These are phyloP conservation scores for Lignosus rhinocerotis DNA, from an alignment of 1,284 basidiomycete species.

Conservation along the genomic window DNA sequence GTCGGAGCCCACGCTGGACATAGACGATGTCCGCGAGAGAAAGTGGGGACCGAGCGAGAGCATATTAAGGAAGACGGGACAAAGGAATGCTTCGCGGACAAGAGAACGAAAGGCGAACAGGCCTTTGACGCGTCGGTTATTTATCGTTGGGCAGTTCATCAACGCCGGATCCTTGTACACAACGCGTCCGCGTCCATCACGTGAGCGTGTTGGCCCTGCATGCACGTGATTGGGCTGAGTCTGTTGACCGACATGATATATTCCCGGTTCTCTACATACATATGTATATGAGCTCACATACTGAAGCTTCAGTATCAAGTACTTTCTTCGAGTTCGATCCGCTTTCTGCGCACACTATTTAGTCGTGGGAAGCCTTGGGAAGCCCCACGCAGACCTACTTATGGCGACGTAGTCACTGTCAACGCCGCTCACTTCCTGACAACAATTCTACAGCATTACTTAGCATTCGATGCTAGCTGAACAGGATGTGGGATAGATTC, in stretches of 20 bases:
- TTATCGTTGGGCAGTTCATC: slow-evolving; percentile 14
- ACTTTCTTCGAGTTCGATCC: too few species aligned
- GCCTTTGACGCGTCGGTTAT: slow-evolving; percentile 13
- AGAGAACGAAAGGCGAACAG: not conserved
- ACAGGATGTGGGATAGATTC: too few species aligned
- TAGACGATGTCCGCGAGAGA: slow-evolving; percentile 32
- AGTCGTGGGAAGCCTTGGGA: too few species aligned
- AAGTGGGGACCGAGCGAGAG: slow-evolving; percentile 6
- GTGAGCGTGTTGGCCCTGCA: slow-evolving; percentile 15
- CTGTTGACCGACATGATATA: slow-evolving; percentile 11
- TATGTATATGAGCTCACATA: too few species aligned
- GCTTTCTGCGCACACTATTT: too few species aligned
- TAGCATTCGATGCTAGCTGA: too few species aligned
- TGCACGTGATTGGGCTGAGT: slow-evolving; percentile 24
- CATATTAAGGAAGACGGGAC: not conserved
- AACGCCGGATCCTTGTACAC: slow-evolving; percentile 18
- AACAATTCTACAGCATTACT: too few species aligned
- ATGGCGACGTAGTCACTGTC: too few species aligned
- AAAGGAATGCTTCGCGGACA: not conserved
- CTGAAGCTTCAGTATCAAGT: too few species aligned
- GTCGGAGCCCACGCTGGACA: slow-evolving; percentile 30
- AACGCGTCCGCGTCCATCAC: slow-evolving; percentile 22
- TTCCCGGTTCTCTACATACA: too few species aligned
- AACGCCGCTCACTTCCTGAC: too few species aligned
- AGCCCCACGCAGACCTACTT: too few species aligned